Conservation (phyloP, 1,139 yeast genomes). For the Saccharomyces hybrid region DNA sequence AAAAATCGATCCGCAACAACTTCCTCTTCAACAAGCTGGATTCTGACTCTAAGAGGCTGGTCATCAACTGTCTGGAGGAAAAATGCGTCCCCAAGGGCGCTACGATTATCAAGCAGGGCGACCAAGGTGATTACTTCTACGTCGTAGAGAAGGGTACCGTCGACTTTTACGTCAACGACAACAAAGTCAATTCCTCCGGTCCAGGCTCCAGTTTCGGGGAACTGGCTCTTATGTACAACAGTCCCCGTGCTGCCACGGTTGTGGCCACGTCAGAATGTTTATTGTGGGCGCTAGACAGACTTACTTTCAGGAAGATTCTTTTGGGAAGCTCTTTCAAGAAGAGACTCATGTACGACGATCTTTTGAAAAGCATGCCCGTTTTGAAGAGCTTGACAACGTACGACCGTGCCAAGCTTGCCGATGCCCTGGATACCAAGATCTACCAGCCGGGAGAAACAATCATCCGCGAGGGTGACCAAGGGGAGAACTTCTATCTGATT, state of each 20-base stretch:
- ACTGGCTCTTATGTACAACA: constrained; percentile 92
- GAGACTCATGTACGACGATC: constrained; percentile 84
- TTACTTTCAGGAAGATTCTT: constrained; percentile 85
- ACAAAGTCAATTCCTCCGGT: constrained; percentile 64
- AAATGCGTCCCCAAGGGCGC: constrained; percentile 52
- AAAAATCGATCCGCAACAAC: constrained; percentile 66
- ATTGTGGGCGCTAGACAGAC: constrained; percentile 89
- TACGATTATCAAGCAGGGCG: constrained; percentile 84
- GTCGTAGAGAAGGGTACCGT: constrained; percentile 81
- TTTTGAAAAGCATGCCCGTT: constrained; percentile 80
- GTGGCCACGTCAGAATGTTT: constrained; percentile 61
- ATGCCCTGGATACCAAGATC: constrained; percentile 76
- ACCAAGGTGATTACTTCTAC: constrained; percentile 92
- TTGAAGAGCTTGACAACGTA: constrained; percentile 63
- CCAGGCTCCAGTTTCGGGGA: constrained; percentile 94
- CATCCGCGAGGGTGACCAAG: constrained; percentile 81
- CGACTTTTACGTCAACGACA: constrained; percentile 68
- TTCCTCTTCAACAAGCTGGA: constrained; percentile 78
- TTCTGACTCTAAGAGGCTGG: constrained; percentile 63
- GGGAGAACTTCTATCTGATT: constrained; percentile 84
- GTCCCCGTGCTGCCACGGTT: constrained; percentile 97
- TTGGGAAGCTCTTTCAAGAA: constrained; percentile 86
- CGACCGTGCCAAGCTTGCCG: constrained; percentile 88
- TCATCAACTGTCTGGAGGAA: constrained; percentile 74
- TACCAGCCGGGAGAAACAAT: constrained; percentile 68